Conservation (phyloP, 139 green algal genomes). For the Marvania coccoides region DNA sequence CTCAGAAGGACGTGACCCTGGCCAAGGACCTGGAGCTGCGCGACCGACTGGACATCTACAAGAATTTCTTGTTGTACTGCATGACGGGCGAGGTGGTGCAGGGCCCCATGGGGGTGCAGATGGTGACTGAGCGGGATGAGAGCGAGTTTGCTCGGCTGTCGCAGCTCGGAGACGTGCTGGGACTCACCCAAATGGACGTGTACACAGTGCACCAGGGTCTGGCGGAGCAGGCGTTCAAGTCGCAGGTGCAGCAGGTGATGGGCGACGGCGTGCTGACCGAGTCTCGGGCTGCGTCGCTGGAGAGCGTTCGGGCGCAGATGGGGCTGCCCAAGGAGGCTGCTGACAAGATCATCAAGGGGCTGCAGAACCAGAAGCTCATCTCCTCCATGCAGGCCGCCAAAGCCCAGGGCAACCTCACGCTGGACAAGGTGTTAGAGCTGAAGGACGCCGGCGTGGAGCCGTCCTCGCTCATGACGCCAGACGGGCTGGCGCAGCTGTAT, state of each 20-base stretch:
- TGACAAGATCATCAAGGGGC: slow-evolving; percentile 76
- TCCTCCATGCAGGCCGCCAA: slow-evolving; percentile 39
- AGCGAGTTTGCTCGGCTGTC: slow-evolving; percentile 72
- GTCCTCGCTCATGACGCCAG: slow-evolving; percentile 51
- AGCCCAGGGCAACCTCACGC: slow-evolving; percentile 42
- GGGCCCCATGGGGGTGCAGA: slow-evolving; percentile 80
- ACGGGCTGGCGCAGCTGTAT: slow-evolving; percentile 72
- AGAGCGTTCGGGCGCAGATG: slow-evolving; percentile 74
- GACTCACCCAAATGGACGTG: slow-evolving; percentile 57
- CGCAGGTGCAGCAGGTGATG: slow-evolving; percentile 58
- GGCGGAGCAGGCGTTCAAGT: slow-evolving; percentile 86
- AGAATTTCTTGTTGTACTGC: slow-evolving; percentile 90
- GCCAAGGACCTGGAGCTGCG: slow-evolving; percentile 65
- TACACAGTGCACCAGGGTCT: slow-evolving; percentile 69
- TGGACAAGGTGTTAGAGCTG: slow-evolving; percentile 66
- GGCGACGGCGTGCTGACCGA: slow-evolving; percentile 59
- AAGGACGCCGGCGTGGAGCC: slow-evolving; percentile 62
- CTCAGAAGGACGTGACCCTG: slow-evolving; percentile 94
- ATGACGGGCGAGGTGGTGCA: slow-evolving; percentile 80
- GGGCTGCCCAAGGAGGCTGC: slow-evolving; percentile 69
- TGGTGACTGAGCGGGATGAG: slow-evolving; percentile 63
- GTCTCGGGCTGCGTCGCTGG: slow-evolving; percentile 67
- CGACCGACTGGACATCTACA: slow-evolving; percentile 84
- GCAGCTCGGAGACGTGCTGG: slow-evolving; percentile 81
- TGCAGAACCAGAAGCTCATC: slow-evolving; percentile 54